Base-by-base conservation (phyloP, 108 stramenopile genomes). In the Skeletonema menzelii region DNA sequence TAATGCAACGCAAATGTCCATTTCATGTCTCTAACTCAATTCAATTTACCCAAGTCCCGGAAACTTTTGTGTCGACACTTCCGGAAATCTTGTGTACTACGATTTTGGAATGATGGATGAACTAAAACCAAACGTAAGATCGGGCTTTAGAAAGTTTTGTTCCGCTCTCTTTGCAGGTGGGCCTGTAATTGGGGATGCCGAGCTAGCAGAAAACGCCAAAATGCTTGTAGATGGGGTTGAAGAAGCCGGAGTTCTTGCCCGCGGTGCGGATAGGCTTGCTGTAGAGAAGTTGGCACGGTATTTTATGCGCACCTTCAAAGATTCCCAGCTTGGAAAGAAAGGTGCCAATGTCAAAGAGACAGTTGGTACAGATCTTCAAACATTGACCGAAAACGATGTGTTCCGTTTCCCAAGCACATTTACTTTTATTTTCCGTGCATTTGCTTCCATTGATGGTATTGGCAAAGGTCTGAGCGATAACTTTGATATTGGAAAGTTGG, bases 51-150 rank as follows among this genome's bases (percentile, higher is more conserved):
- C 57, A 14, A 27, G 31, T 30, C 20, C 63, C 35, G 73, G 85
- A 32, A 95, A 94, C 63, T 65, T 94, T 28, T 95, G 94, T 57
- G 93, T 94, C 62, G 92, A 97, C 75, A 82, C 76, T 30, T 4
- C 85, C 32, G 93, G 92, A 42, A 91, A 94, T 30, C 84, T 98
- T 1, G 96, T 98, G 1, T 97, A 91, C 76, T 98, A 97, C 70
- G 98, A 98, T 71, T 98, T 95, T 65, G 97, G 96, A 30, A 95
- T 97, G 96, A 97, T 97, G 96, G 96, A 98, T 68, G 96, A 97
- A 63, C 77, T 97, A 14, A 89, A 88, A 56, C 91, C 91, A 10
- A 91, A 90, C 56, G 93, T 96, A 22, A 82, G 85, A 17, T 83
- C 80, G 5, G 96, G 96, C 12, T 93, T 96, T 56, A 84, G 89